Base-by-base conservation (phyloP, 148 eudicot genomes). In the Vaccinium macrocarpon region DNA sequence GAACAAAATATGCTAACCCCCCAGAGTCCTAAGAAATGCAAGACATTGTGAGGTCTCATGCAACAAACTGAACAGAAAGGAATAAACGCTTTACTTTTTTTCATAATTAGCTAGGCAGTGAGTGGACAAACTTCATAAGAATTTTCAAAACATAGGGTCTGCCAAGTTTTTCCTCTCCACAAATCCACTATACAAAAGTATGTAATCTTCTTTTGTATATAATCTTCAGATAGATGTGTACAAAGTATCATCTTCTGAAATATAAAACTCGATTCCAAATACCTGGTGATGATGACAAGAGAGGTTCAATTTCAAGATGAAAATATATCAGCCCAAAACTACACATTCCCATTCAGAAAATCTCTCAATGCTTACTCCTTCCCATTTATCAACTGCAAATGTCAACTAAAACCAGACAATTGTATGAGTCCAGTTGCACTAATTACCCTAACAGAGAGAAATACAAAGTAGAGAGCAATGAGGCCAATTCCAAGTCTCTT, bases 401-500 rank as follows among this genome's bases (percentile, higher is more conserved):
- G 42, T 68, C 73, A 68, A 68, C 73, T 27, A 25, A 27, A 66
- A 68, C 73, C 73, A 68, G 73, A 27, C 38, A 68, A 68, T 13
- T 29, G 42, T 29, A 68, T 0, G 73, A 68, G 18, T 13, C 73
- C 73, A 68, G 73, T 68, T 27, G 73, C 73, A 5, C 38, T 13
- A 68, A 68, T 68, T 29, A 68, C 7, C 42, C 73, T 68, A 32
- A 27, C 83, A 19, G 86, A 89, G 0, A 96, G 93, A 83, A 96
- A 96, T 77, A 93, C 59, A 88, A 90, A 74, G 83, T 96, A 96
- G 76, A 96, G 83, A 10, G 88, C 79, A 51, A 96, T 87, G 29
- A 96, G 97, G 23, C 97, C 95, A 10, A 84, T 78, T 57, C 99
- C 99, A 84, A 96, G 89, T 83, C 86, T 84, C 89, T 84, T 90